Percentiles rank a stretch among this genome's conserved stretches.
Evolutionary conservation across 768 basidiomycete species (phyloP).

Genomic region (Rhizopogon roseolus): DNA sequence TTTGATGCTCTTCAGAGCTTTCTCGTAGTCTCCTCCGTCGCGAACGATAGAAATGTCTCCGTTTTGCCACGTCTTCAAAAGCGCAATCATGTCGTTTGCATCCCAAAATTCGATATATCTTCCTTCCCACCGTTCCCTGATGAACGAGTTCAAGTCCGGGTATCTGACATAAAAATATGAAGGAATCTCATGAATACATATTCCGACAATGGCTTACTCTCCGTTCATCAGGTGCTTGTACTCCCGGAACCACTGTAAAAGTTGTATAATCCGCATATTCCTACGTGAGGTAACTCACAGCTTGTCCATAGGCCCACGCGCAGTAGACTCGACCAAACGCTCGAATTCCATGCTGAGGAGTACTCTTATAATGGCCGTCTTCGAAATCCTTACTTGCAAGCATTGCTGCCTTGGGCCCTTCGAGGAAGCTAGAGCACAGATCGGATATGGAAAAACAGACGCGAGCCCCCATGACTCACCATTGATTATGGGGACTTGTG

Average conservation of each 20-base stretch:
- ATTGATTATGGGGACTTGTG: conserved; percentile 53
- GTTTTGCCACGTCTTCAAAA: conserved; percentile 46
- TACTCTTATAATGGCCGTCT: conserved; percentile 44
- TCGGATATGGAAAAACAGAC: neutral
- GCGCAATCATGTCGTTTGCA: conserved; percentile 48
- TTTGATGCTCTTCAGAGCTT: conserved; percentile 38
- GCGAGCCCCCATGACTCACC: conserved; percentile 23
- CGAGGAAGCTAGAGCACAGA: conserved; percentile 42
- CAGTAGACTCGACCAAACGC: conserved; percentile 57
- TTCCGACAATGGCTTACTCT: conserved; percentile 21
- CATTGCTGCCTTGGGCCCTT: conserved; percentile 55
- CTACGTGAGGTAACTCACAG: conserved; percentile 28
- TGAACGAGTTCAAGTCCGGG: conserved; percentile 42
- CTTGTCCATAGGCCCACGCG: conserved; percentile 58
- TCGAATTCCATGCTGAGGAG: conserved; percentile 45
- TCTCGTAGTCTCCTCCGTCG: conserved; percentile 40
- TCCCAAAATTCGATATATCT: conserved; percentile 43
- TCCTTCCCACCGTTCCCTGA: conserved; percentile 48
- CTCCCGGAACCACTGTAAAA: conserved; percentile 49
- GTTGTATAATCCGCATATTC: neutral
- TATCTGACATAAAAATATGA: conserved; percentile 27
- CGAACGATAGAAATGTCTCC: conserved; percentile 47
- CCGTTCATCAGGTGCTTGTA: conserved; percentile 40
- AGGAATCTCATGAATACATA: neutral
- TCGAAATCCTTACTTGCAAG: conserved; percentile 51